These are phyloP conservation scores for Polyporus arcularius DNA, from an alignment of 768 basidiomycete genomes.

Conservation along the genomic window DNA sequence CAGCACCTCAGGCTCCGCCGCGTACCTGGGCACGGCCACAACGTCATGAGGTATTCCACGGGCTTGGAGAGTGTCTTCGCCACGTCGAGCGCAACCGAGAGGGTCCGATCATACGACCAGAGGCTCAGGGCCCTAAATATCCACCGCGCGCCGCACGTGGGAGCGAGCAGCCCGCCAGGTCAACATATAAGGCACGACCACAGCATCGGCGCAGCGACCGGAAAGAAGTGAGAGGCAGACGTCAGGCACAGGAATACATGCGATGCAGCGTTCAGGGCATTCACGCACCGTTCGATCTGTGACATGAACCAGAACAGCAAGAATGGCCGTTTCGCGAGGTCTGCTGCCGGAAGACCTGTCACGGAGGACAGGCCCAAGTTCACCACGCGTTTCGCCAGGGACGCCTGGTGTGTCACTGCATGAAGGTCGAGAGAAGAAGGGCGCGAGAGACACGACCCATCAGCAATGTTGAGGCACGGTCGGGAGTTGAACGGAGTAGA, in stretches of 20 bases:
- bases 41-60: slow-evolving; percentile 57
- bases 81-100: slow-evolving; percentile 63
- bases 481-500: not conserved
- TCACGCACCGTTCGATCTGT: slow-evolving; percentile 56
- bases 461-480: not conserved
- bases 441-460: not conserved
- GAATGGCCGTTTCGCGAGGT: slow-evolving; percentile 60
- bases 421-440: not conserved
- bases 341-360: slow-evolving; percentile 50
- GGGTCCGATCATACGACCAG: slow-evolving; percentile 60
- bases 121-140: slow-evolving; percentile 50
- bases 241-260: not conserved
- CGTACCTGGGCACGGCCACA: slow-evolving; percentile 69
- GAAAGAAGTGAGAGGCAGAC: not conserved
- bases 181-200: not conserved
- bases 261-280: not conserved
- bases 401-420: slow-evolving; percentile 61
- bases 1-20: slow-evolving; percentile 1
- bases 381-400: slow-evolving; percentile 61
- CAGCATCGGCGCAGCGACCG: not conserved
- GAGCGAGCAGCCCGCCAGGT: slow-evolving; percentile 2
- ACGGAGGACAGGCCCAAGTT: slow-evolving; percentile 53
- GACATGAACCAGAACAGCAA: slow-evolving; percentile 78
- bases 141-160: slow-evolving; percentile 11
- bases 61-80: slow-evolving; percentile 61